Evolutionary conservation across 139 green algal genomes (phyloP), one percentile per base, ranked within the genome.

Genomic region (Chlorella sp.): DNA sequence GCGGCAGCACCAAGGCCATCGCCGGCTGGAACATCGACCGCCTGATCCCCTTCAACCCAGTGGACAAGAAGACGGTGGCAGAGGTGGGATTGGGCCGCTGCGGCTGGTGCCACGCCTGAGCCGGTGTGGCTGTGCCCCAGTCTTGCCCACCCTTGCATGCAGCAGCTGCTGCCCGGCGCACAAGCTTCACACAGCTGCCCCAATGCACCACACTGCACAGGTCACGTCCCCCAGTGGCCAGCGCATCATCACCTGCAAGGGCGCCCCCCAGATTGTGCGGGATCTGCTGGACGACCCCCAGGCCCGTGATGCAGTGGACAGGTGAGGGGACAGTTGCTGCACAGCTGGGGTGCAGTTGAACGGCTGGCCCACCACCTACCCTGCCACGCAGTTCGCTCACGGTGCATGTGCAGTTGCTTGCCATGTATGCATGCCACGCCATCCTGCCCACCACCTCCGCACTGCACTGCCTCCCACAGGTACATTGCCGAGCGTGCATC

Each of bases 11-110:
- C 17, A 69, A 68, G 60, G 76, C 69, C 44, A 77, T 90, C 24
- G n/a, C 41, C 41, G 72, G 43, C n/a, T 89, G 84, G 46, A 65
- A 80, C 14, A 51, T 89, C 60, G 67, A 36, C 17, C 81, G 69
- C 43, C 76, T 89, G 30, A 36, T 90, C 0, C 87, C 88, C 22
- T 92, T 93, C 88, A 92, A 90, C 34, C 90, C 90, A 3, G 86
- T 90, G 14, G 84, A 90, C 78, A 92, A 93, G 80, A 86, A 84
- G 67, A 92, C 88, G 8, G 68, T 68, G 32, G 88, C 88, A 26
- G 78, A 83, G 78, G 78, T 80, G 48, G n/a, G 46, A 30, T 3
- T 14, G 30, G 70, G 40, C 16, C 7, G 41, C 22, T 9, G 19
- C 7, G 65, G 8, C 46, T n/a, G n/a, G n/a, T n/a, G n/a, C n/a